These are phyloP conservation scores for Coemansia sp. DNA, from an alignment of 192 early-diverging fungal genomes.

Conservation along the genomic window DNA sequence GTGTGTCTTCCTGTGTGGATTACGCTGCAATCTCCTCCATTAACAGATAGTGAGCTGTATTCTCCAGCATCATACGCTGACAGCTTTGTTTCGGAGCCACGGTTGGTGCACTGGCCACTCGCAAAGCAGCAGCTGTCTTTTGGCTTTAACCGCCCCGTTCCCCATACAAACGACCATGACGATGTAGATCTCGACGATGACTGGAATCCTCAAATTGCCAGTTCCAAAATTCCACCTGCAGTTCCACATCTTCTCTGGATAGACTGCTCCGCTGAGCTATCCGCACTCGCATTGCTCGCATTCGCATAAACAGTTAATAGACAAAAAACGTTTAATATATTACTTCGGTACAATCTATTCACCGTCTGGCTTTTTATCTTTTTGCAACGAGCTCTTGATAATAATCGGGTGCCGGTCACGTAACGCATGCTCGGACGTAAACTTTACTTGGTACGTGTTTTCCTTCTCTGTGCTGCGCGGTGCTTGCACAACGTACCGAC, in stretches of 20 bases:
- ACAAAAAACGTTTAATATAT: background rate
- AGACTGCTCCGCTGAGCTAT: constrained; percentile 19
- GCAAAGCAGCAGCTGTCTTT: background rate
- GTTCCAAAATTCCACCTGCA: background rate
- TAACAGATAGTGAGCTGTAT: background rate
- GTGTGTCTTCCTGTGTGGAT: background rate
- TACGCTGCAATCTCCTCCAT: background rate
- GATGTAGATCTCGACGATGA: background rate
- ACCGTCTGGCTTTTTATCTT: constrained; percentile 7
- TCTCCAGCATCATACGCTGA: background rate
- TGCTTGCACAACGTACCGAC: constrained; percentile 48
- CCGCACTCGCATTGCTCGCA: constrained; percentile 13
- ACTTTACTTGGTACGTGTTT: constrained; percentile 36
- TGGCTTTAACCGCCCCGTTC: background rate
- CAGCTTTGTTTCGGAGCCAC: background rate
- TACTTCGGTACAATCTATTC: too few species aligned
- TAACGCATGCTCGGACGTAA: constrained; percentile 45
- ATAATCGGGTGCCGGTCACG: constrained; percentile 47
- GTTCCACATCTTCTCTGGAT: constrained; percentile 3
- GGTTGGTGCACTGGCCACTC: background rate
- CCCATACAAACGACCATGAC: background rate
- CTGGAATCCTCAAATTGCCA: background rate
- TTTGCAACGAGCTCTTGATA: constrained; percentile 43
- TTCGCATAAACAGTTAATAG: constrained; percentile 9
- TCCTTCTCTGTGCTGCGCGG: constrained; percentile 28